These are phyloP conservation scores for Kurtzmaniella quercitrusa DNA, from an alignment of 1,139 yeast species.

Conservation along the genomic window DNA sequence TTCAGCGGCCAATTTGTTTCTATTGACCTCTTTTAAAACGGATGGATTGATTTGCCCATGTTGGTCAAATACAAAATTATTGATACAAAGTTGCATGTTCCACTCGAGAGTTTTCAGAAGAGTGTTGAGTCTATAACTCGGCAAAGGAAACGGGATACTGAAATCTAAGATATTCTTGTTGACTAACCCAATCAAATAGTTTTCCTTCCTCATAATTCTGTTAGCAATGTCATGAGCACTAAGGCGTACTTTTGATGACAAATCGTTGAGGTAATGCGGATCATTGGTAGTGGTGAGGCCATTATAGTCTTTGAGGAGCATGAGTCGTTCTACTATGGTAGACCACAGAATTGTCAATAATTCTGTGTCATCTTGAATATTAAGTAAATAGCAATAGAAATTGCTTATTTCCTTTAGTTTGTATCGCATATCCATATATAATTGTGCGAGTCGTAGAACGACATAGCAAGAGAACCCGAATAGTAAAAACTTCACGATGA, in stretches of 20 bases:
- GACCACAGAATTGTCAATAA: conserved; percentile 94
- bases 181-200: conserved; percentile 83
- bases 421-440: conserved; percentile 46
- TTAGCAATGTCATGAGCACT: conserved; percentile 95
- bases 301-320: conserved; percentile 74
- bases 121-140: conserved; percentile 14
- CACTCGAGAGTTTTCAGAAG: conserved; percentile 89
- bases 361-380: conserved; percentile 67
- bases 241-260: conserved; percentile 66
- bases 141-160: conserved; percentile 36
- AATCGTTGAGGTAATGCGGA: conserved; percentile 41
- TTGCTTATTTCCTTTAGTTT: conserved; percentile 59
- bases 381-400: conserved; percentile 63
- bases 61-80: conserved; percentile 79
- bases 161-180: conserved; percentile 74
- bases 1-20: conserved; percentile 65
- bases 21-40: conserved; percentile 67
- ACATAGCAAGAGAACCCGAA: conserved; percentile 62
- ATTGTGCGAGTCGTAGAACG: conserved; percentile 53
- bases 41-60: conserved; percentile 79
- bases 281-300: conserved; percentile 47
- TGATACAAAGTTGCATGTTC: conserved; percentile 84
- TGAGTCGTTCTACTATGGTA: conserved; percentile 72
- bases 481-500: conserved; percentile 51
- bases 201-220: conserved; percentile 91